Evolutionary conservation across 2,329 filamentous ascomycete species (phyloP).

Genomic region (Fusarium acutatum): DNA sequence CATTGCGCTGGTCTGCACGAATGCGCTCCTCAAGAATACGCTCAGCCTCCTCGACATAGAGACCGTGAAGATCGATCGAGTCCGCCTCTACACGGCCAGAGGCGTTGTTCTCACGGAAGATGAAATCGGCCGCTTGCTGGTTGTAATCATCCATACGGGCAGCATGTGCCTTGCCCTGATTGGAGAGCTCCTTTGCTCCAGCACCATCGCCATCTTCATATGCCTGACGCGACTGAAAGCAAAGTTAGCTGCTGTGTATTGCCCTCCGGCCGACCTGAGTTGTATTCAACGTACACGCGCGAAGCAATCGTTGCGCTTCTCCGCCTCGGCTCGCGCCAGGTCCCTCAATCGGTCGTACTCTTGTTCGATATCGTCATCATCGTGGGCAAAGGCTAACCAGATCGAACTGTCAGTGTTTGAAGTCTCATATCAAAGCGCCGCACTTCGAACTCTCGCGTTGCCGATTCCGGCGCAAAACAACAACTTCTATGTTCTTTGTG

Average conservation of each 20-base stretch:
- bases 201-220: conserved; percentile 86
- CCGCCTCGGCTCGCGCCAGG: conserved; percentile 81
- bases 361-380: conserved; percentile 73
- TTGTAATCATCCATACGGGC: conserved; percentile 89
- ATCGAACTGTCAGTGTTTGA: conserved; percentile 16
- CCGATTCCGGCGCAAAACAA: conserved; percentile 25
- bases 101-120: conserved; percentile 95
- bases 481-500: background rate
- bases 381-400: conserved; percentile 77
- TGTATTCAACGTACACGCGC: conserved; percentile 63
- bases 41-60: conserved; percentile 95
- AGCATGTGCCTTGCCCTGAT: conserved; percentile 86
- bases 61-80: conserved; percentile 92
- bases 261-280: background rate
- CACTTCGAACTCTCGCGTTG: background rate
- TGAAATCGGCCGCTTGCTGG: conserved; percentile 88
- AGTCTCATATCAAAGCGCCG: conserved; percentile 1
- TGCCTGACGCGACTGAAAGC: conserved; percentile 72
- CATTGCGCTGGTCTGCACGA: conserved; percentile 74
- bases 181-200: conserved; percentile 81
- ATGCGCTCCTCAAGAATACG: conserved; percentile 89
- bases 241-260: conserved; percentile 14
- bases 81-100: conserved; percentile 76
- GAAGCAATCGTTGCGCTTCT: conserved; percentile 81
- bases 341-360: conserved; percentile 94